phyloP scores from a whole-genome alignment of 108 stramenopile species.

The Pseudonitzschia multistriata region DNA sequence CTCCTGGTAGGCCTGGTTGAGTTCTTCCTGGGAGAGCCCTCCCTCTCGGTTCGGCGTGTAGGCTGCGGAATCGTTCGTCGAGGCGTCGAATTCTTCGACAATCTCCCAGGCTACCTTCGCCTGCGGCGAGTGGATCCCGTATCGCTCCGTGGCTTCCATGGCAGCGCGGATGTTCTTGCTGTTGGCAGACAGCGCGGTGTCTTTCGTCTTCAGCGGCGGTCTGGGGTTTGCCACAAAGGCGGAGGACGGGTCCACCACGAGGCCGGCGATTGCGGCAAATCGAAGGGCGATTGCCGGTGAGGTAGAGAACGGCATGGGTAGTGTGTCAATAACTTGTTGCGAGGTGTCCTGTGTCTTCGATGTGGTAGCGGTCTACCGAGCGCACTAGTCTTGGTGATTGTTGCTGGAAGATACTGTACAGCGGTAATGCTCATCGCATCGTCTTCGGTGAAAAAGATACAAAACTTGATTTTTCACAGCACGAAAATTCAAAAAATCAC shows the following conservation, averaged over 20 bases:
- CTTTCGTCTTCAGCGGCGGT: slow-evolving; percentile 16
- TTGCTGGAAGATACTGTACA: too few species aligned
- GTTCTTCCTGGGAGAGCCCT: slow-evolving; percentile 10
- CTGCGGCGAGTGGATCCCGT: slow-evolving; percentile 53
- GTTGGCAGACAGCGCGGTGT: slow-evolving; percentile 19
- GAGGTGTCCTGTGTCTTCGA: too few species aligned
- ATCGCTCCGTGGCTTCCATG: slow-evolving; percentile 55
- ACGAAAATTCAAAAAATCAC: too few species aligned
- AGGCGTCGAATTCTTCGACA: slow-evolving; percentile 70
- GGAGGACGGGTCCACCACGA: background rate
- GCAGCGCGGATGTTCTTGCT: slow-evolving; percentile 51
- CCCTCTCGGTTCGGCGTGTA: background rate
- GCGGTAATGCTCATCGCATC: too few species aligned
- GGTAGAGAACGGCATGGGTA: background rate
- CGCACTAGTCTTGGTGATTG: too few species aligned
- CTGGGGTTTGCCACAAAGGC: background rate
- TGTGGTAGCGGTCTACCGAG: too few species aligned
- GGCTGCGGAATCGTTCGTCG: slow-evolving; percentile 7
- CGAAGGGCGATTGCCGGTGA: background rate
- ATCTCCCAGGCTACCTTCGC: slow-evolving; percentile 70
- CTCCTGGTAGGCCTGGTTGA: slow-evolving; percentile 22
- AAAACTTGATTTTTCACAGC: too few species aligned
- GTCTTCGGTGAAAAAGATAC: too few species aligned
- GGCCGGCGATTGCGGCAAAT: background rate
- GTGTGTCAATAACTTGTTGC: background rate